Evolutionary conservation across 2,329 filamentous ascomycete genomes (phyloP).

Genomic region (Keithomyces neogunnii): DNA sequence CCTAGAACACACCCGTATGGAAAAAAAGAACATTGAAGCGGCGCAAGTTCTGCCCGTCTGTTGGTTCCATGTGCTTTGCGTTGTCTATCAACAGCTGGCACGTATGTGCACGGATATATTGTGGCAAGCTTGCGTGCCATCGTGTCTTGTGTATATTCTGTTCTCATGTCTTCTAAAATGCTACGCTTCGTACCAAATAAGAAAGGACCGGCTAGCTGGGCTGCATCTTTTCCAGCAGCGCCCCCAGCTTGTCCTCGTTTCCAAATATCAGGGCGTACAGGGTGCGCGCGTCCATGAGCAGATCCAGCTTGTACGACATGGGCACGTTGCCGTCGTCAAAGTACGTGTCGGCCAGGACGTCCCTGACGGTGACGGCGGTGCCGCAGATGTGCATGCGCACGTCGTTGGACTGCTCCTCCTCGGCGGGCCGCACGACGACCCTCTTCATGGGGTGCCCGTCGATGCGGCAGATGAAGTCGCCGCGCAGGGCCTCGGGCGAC

Average conservation of each 20-base stretch:
- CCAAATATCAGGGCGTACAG: conserved; percentile 10
- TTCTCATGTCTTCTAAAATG: too few species aligned
- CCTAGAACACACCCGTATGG: too few species aligned
- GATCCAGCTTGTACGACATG: not conserved
- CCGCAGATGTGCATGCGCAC: conserved; percentile 9
- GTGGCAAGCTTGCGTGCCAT: too few species aligned
- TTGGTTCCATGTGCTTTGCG: too few species aligned
- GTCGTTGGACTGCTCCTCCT: conserved; percentile 1
- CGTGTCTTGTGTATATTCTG: too few species aligned
- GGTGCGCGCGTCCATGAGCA: conserved; percentile 7
- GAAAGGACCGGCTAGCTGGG: too few species aligned
- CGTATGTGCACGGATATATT: too few species aligned
- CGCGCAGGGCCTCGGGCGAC: conserved; percentile 5
- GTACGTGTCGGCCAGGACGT: conserved; percentile 3
- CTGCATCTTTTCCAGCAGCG: not conserved
- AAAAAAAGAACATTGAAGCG: too few species aligned
- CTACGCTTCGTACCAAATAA: too few species aligned
- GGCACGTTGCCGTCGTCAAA: not conserved
- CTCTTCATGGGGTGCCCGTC: conserved; percentile 8
- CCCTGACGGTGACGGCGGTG: conserved; percentile 6
- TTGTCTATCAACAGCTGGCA: too few species aligned
- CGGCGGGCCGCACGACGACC: conserved; percentile 6
- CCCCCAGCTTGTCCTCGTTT: not conserved
- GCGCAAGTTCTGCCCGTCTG: too few species aligned
- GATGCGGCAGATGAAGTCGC: conserved; percentile 8